phyloP scores from a whole-genome alignment of 768 basidiomycete genomes.

The Leccinum olivaceopallidum region DNA sequence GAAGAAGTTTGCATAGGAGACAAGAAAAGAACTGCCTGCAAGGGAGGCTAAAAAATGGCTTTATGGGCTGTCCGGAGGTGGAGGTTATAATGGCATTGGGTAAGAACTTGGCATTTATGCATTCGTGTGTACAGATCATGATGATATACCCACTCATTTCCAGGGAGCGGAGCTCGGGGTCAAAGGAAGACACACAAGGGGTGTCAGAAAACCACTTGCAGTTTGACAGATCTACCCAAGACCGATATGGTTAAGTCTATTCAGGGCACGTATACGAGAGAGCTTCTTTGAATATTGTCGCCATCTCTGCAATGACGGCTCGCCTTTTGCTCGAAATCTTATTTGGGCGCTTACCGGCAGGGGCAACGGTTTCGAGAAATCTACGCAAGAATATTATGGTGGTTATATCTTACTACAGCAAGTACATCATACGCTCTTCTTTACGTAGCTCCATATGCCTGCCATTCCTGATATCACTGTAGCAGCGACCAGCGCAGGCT shows the following conservation, averaged over 20 bases:
- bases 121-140: constrained; percentile 36
- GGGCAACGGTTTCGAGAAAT: constrained; percentile 12
- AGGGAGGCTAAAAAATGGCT: constrained; percentile 24
- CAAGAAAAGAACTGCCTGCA: constrained; percentile 21
- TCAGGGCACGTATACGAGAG: constrained; percentile 31
- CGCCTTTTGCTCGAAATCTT: constrained; percentile 16
- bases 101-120: constrained; percentile 40
- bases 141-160: constrained; percentile 41
- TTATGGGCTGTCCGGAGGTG: constrained; percentile 25
- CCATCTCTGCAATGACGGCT: constrained; percentile 22
- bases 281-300: constrained; percentile 22
- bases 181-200: constrained; percentile 39
- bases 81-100: constrained; percentile 32
- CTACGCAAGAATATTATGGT: constrained; percentile 50
- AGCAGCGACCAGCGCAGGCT: constrained; percentile 86
- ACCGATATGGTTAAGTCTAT: constrained; percentile 37
- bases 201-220: constrained; percentile 34
- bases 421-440: constrained; percentile 75
- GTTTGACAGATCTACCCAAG: constrained; percentile 34
- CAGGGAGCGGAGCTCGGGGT: constrained; percentile 42
- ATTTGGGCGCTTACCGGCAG: constrained; percentile 32
- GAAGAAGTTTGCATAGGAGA: constrained; percentile 33
- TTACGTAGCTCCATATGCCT: constrained; percentile 93
- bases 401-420: constrained; percentile 39
- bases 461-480: constrained; percentile 87